Evolutionary conservation across 2,329 filamentous ascomycete genomes (phyloP), one percentile per base, ranked within the genome.

Genomic region (Colletotrichum destructivum): DNA sequence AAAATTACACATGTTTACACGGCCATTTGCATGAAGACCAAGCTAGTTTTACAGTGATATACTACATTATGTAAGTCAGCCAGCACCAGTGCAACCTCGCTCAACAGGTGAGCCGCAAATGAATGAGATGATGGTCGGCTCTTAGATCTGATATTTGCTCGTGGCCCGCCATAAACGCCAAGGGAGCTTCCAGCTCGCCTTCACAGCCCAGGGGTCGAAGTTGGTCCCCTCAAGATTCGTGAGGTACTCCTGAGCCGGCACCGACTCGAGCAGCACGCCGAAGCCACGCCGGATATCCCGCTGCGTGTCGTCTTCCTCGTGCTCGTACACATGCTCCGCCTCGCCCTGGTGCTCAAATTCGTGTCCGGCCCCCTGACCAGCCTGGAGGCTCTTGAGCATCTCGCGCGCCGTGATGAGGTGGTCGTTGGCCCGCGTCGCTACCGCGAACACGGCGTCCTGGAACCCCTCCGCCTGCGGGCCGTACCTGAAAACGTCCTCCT

Each of bases 361-460:
- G 79, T 98, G 96, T 0, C 92, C 94, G 0, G 94, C 89, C 60
- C 90, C 91, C 75, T 92, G 84, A 2, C 95, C 94, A 4, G 90
- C 91, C 65, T 90, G 90, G 23, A 98, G 84, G 77, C 93, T 94
- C 78, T 91, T 92, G 72, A 98, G 82, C 95, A 99, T 98, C 80
- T 98, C 94, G 71, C 95, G 88, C 2, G 93, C 96, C 0, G 96
- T 98, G 75, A 98, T 97, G 44, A 99, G 86, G 82, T 99, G 96
- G 80, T 99, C 96, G 78, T 97, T 97, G 8, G 96, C 96, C 47
- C 96, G 90, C 0, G 96, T 99, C 0, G 96, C 96, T 16, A 99
- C 94, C 4, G 90, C 88, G 82, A 98, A 99, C 0, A 98, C 90
- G 4, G 95, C 96, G 81, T 99, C 96, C 72, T 93, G 91, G 21